Evolutionary conservation across 352 stramenopile genomes (phyloP), one percentile per base, ranked within the genome.

Genomic region (Halophytophthora polymorphica): DNA sequence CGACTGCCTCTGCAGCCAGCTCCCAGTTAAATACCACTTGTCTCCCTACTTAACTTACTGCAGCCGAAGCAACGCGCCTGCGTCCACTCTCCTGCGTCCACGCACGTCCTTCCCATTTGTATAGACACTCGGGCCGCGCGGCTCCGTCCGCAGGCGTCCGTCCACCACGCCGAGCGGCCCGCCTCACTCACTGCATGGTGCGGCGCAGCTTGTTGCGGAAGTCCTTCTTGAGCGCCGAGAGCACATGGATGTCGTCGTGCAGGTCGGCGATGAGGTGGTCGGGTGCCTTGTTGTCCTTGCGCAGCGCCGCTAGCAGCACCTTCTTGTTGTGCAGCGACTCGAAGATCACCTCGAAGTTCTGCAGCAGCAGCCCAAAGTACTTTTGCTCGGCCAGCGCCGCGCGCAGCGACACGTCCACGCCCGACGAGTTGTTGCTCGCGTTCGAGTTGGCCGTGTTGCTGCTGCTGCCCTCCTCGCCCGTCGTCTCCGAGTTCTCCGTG

Each of bases 301-400:
- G 77, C 36, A 91, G 51, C 11, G 75, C 80, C 21, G 77, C 77
- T 12, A 91, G 47, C 15, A 91, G 66, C 49, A 89, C 73, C 52
- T 91, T 91, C 70, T 88, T 91, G 63, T 89, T 91, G 66, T 91
- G 77, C 23, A 91, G 61, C 49, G 75, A 88, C 60, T 91, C 81
- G 36, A 91, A 91, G 40, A 89, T 88, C 35, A 79, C 76, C 55
- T 91, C 80, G 51, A 91, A 91, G 58, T 91, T 91, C 52, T 91
- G 80, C 56, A 91, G 55, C 66, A 91, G 48, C 41, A 91, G 45
- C 2, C 76, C 78, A 56, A 91, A 91, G 52, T 88, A 88, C 54
- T 91, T 88, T 45, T 91, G 80, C 49, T 89, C 77, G 1, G 72
- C 70, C n/a, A 91, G 57, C n/a, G 72, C 73, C 13, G 77, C 74